Percentiles rank a stretch among this genome's conserved stretches.
phyloP scores from a whole-genome alignment of 1,284 basidiomycete genomes.

The Ustilago trichophora region DNA sequence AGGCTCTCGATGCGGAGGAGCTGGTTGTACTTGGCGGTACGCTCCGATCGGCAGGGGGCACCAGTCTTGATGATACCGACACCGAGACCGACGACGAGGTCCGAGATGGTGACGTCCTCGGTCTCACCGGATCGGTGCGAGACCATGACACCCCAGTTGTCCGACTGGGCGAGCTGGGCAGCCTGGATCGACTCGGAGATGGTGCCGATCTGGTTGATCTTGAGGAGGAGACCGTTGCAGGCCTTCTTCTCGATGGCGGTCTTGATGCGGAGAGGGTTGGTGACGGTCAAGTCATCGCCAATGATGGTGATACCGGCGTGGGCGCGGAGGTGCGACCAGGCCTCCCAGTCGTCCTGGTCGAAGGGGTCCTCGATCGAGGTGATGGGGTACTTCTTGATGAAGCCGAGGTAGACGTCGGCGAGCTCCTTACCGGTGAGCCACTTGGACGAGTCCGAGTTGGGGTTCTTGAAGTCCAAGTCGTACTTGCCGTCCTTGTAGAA shows the following conservation, averaged over 20 bases:
- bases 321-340: conserved; percentile 87
- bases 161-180: conserved; percentile 93
- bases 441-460: conserved; percentile 94
- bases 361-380: conserved; percentile 98
- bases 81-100: conserved; percentile 92
- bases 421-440: conserved; percentile 94
- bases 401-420: conserved; percentile 85
- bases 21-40: conserved; percentile 75
- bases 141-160: conserved; percentile 99
- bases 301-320: conserved; percentile 76
- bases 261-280: conserved; percentile 97
- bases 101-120: conserved; percentile 80
- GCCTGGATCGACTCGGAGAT: conserved; percentile 98
- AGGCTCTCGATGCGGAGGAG: conserved; percentile 63
- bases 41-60: conserved; percentile 90
- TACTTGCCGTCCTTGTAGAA: conserved; percentile 99
- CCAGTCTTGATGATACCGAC: conserved; percentile 98
- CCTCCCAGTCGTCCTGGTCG: conserved; percentile 99
- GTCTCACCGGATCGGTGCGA: conserved; percentile 95
- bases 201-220: conserved; percentile 94
- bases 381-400: conserved; percentile 67
- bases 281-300: conserved; percentile 97
- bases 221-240: conserved; percentile 97
- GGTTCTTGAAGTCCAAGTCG: conserved; percentile 99
- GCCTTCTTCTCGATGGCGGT: conserved; percentile 99